Base-by-base conservation (phyloP, 495 filamentous ascomycete species). In the Neurospora intermedia region DNA sequence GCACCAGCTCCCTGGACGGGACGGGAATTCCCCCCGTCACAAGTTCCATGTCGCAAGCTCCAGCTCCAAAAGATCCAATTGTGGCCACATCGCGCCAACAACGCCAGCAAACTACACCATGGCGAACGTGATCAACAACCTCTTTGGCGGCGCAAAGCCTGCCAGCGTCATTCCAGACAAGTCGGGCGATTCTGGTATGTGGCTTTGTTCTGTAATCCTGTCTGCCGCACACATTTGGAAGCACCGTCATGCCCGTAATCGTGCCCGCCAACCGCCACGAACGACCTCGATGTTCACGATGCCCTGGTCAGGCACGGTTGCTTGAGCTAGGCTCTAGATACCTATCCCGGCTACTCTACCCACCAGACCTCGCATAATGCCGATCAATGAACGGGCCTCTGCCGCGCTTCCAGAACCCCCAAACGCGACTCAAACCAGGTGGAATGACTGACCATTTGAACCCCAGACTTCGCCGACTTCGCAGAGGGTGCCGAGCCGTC, bases 401-500 rank as follows among this genome's bases (percentile, higher is more conserved):
- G 23, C 11, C 2, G 31, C 48, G 48, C 48, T 62, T 62, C 23
- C 23, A 27, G 23, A 31, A 27, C 23, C 5, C 23, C 31, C 23
- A 27, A 10, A 27, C 5, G 23, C 23, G 23, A 27, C 23, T 54
- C n/a, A 54, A 54, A 6, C 46, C 20, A 23, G 23, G 20, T 62
- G 23, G 48, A 27, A 31, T 62, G 13, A 35, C 74, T 77, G 59
- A 75, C 73, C 10, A 16, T n/a, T 16, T 31, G 69, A 20, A 48
- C 42, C 18, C 20, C 77, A 94, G 92, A 92, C 80, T 94, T 94
- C 78, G 91, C 89, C 80, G 92, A 94, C 81, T 94, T 92, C 75
- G 89, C 91, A 39, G 87, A 87, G 79, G 90, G 87, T 74, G 87
- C 91, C 74, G 86, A 89, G 35, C 88, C 91, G 70, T 85, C 86